Percentiles rank a stretch among this genome's conserved stretches.
phyloP scores from a whole-genome alignment of 106 monocot species.

The Apostasia ramifera region DNA sequence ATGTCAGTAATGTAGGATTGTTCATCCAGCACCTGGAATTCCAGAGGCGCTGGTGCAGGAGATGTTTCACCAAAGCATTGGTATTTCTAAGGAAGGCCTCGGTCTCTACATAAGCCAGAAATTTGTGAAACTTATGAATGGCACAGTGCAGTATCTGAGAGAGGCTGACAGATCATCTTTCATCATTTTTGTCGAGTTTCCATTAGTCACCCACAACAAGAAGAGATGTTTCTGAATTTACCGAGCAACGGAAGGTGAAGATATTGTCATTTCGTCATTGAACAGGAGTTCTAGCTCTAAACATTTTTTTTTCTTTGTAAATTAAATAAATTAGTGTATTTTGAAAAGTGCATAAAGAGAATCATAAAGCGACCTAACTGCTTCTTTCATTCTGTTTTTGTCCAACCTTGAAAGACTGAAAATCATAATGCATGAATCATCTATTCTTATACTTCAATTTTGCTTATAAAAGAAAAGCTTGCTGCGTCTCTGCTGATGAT shows the following conservation, averaged over 20 bases:
- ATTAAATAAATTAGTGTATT: slow-evolving; percentile 3
- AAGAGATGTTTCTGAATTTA: slow-evolving; percentile 9
- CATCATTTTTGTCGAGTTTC: slow-evolving; percentile 69
- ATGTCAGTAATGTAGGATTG: slow-evolving; percentile 41
- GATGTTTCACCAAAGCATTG: slow-evolving; percentile 68
- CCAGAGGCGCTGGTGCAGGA: slow-evolving; percentile 74
- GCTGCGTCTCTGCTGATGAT: no score
- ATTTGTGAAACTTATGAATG: slow-evolving; percentile 80
- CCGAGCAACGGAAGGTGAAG: neutral
- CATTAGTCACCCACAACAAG: slow-evolving; percentile 35
- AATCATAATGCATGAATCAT: no score
- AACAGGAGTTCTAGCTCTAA: neutral
- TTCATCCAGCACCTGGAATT: slow-evolving; percentile 81
- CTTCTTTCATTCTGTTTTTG: no score
- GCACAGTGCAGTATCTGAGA: slow-evolving; percentile 75
- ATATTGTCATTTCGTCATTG: neutral
- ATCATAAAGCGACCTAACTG: no score
- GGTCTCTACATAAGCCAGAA: slow-evolving; percentile 68
- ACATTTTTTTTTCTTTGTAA: slow-evolving; percentile 3
- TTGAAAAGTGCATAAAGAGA: no score
- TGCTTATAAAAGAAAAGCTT: no score
- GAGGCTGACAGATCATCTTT: slow-evolving; percentile 78
- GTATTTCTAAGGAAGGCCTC: slow-evolving; percentile 61
- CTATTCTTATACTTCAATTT: no score
- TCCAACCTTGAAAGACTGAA: no score